Conservation (phyloP, 108 stramenopile species). For the Nannochloropsis gaditana region DNA sequence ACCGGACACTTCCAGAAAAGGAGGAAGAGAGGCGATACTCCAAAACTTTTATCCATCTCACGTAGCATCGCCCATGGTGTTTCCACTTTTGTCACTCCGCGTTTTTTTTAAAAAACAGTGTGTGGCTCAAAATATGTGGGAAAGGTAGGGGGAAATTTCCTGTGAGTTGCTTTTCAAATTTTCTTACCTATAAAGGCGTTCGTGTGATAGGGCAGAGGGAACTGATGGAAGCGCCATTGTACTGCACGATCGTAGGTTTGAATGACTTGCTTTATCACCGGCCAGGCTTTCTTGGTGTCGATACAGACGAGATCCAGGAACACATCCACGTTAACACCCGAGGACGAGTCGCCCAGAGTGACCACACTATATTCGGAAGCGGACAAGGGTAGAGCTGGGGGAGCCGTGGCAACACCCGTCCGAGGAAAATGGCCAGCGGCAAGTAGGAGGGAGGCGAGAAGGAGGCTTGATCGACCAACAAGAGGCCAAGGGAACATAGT, state of each 20-base stretch:
- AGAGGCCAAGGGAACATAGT: too few species aligned
- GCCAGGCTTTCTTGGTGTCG: neutral
- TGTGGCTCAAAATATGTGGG: too few species aligned
- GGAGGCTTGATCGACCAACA: too few species aligned
- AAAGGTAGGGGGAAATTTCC: neutral
- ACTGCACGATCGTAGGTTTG: neutral
- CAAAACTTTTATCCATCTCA: too few species aligned
- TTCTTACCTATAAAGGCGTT: constrained; percentile 9
- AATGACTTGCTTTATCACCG: neutral
- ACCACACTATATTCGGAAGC: neutral
- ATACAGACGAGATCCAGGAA: constrained; percentile 15
- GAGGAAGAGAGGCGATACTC: too few species aligned
- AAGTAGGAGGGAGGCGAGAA: neutral
- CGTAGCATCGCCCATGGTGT: too few species aligned
- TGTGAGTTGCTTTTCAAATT: neutral
- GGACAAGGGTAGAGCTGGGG: constrained; percentile 2
- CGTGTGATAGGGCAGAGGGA: neutral
- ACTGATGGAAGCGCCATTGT: constrained; percentile 1
- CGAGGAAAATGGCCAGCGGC: too few species aligned
- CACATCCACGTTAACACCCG: neutral
- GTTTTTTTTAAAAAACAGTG: too few species aligned
- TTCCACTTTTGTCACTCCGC: too few species aligned
- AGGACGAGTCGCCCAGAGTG: neutral
- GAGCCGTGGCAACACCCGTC: too few species aligned
- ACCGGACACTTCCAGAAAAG: too few species aligned